These are phyloP conservation scores for Naganishia kalamii DNA, from an alignment of 768 basidiomycete species.

Conservation along the genomic window DNA sequence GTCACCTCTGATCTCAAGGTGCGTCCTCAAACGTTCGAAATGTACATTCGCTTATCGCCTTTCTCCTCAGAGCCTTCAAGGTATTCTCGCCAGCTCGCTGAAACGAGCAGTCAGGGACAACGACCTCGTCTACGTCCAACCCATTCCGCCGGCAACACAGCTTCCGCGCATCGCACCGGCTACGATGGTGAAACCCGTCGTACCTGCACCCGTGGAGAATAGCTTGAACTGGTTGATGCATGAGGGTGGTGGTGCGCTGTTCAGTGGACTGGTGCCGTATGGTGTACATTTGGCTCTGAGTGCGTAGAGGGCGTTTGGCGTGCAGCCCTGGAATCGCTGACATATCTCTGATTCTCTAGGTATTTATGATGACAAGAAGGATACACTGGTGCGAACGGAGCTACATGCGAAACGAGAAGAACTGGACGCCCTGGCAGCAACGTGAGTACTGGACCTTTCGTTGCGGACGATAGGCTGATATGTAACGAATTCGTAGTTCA, in stretches of 20 bases:
- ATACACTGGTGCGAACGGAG: slow-evolving; percentile 62
- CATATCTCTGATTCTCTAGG: slow-evolving; percentile 25
- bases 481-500: slow-evolving; percentile 49
- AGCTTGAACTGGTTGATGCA: slow-evolving; percentile 46
- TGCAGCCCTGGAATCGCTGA: background rate
- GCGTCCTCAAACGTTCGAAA: slow-evolving; percentile 18
- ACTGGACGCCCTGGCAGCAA: slow-evolving; percentile 58
- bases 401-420: slow-evolving; percentile 59
- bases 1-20: slow-evolving; percentile 79
- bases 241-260: slow-evolving; percentile 54
- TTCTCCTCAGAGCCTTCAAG: slow-evolving; percentile 63
- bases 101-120: slow-evolving; percentile 80
- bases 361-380: slow-evolving; percentile 78
- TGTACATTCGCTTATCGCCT: background rate
- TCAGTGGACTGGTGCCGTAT: slow-evolving; percentile 71
- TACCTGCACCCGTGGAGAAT: slow-evolving; percentile 49
- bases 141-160: slow-evolving; percentile 66
- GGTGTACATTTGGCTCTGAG: slow-evolving; percentile 85
- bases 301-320: slow-evolving; percentile 48
- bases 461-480: background rate
- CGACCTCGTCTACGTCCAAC: slow-evolving; percentile 87
- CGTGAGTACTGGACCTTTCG: slow-evolving; percentile 51
- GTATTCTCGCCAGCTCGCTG: slow-evolving; percentile 62
- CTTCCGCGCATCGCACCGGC: slow-evolving; percentile 62
- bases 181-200: slow-evolving; percentile 58